Evolutionary conservation across 345 rosid genomes (phyloP).

Genomic region (Eucalyptus pumila): DNA sequence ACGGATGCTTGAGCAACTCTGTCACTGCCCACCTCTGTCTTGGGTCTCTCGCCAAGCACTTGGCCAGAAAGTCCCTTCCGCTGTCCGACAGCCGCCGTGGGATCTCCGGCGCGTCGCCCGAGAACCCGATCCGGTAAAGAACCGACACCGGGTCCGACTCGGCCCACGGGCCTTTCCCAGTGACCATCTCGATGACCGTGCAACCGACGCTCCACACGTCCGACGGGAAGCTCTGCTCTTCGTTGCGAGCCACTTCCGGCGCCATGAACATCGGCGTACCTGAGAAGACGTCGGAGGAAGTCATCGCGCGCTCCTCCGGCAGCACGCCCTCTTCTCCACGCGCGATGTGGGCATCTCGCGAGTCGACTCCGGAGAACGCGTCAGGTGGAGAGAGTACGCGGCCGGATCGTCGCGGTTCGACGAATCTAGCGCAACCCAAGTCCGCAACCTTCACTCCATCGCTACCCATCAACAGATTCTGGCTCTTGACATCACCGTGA

Average conservation of each 20-base stretch:
- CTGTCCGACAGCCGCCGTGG: slow-evolving; percentile 51
- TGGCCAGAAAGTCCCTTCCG: slow-evolving; percentile 51
- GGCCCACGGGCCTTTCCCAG: slow-evolving; percentile 67
- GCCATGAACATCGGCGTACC: slow-evolving; percentile 97
- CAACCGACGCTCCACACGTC: slow-evolving; percentile 95
- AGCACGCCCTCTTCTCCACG: not conserved
- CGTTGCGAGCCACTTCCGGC: slow-evolving; percentile 86
- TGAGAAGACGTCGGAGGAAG: slow-evolving; percentile 16
- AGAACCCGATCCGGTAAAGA: slow-evolving; percentile 67
- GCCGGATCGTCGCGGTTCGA: not conserved
- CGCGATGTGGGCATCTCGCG: not conserved
- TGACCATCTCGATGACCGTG: slow-evolving; percentile 64
- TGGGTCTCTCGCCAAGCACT: slow-evolving; percentile 49
- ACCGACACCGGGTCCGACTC: slow-evolving; percentile 46
- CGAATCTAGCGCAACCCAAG: slow-evolving; percentile 65
- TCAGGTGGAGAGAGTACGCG: not conserved
- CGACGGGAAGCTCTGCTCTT: slow-evolving; percentile 70
- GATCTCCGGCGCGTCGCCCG: slow-evolving; percentile 48
- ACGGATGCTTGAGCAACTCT: slow-evolving; percentile 65
- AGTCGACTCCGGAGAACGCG: not conserved
- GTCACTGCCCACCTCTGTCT: slow-evolving; percentile 49
- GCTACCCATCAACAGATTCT: slow-evolving; percentile 48
- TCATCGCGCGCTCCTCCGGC: too few relatives aligned
- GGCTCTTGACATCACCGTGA: slow-evolving; percentile 80
- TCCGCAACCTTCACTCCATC: slow-evolving; percentile 61